Evolutionary conservation across 345 rosid species (phyloP), one percentile per base, ranked within the genome.

Genomic region (Pugionium dolabratum): DNA sequence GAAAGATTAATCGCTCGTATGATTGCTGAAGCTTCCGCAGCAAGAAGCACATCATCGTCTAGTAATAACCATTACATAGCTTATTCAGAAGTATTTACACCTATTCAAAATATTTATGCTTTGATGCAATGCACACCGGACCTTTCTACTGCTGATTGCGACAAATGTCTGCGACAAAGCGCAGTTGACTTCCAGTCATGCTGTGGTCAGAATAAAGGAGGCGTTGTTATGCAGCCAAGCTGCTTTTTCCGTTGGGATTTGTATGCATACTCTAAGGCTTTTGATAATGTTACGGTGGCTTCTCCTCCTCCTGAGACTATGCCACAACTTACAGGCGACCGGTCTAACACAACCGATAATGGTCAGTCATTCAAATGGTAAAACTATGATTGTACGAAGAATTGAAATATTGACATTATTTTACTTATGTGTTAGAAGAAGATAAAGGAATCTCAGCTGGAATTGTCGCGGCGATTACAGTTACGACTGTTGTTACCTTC

Each of bases 181-280:
- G 44, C 18, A 2, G 0, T 0, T 3, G 31, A 56, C 6, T 71
- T 31, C 4, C 59, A 40, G 40, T 8, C 27, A 2, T 64, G 64
- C 6, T 71, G 69, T 31, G 2, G 7, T 6, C 29, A 7, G n/a
- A 60, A 51, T 9, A 2, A 2, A 53, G 75, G 69, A 51, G 69
- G 69, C 5, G 6, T 6, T 45, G n/a, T 71, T 36, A 25, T 46
- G 54, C 5, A 47, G 36, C 67, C 11, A 2, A 53, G 36, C 40
- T 62, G 74, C 42, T 54, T 36, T 54, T 73, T 73, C 53, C 54
- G 76, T 30, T 72, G 72, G 72, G 67, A 66, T 1, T 58, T 72
- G 42, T 72, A 66, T 66, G 0, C 1, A 11, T 66, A 27, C 11
- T 49, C 71, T 6, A 52, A 33, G 2, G 77, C 77, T 32, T 67